A percentile compares a stretch with the other conserved stretches of the same genome.
Evolutionary conservation across 2,329 filamentous ascomycete genomes (phyloP).

Genomic region (Colletotrichum cereale): DNA sequence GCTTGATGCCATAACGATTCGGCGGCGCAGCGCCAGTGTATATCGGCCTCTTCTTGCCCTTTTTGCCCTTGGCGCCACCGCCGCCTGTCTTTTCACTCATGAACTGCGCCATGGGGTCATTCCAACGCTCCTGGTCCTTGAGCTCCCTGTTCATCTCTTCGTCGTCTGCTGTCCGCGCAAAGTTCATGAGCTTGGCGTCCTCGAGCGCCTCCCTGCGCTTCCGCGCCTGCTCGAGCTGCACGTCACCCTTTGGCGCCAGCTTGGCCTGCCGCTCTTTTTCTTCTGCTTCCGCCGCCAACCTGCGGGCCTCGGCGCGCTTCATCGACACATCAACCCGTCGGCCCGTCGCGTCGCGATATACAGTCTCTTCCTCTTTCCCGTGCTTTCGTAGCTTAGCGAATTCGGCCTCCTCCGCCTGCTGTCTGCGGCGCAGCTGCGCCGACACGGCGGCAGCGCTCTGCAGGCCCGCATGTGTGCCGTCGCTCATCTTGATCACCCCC

Average conservation of each 20-base stretch:
- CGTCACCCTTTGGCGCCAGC: conserved; percentile 84
- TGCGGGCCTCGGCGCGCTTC: conserved; percentile 88
- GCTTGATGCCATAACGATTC: conserved; percentile 93
- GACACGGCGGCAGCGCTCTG: conserved; percentile 86
- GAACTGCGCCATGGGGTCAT: conserved; percentile 91
- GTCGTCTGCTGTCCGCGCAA: conserved; percentile 88
- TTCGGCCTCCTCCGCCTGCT: conserved; percentile 71
- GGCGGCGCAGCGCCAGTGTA: conserved; percentile 87
- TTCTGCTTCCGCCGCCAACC: conserved; percentile 73
- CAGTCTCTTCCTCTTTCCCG: conserved; percentile 78
- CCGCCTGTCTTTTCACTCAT: conserved; percentile 64
- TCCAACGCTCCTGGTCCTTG: conserved; percentile 84
- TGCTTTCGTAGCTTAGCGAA: conserved; percentile 60
- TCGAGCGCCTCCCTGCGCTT: conserved; percentile 75
- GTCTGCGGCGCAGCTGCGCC: conserved; percentile 74
- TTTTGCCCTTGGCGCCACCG: conserved; percentile 45
- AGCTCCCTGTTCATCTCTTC: conserved; percentile 86
- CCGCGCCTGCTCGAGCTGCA: conserved; percentile 79
- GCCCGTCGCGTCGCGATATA: conserved; percentile 95
- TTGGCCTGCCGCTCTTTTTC: conserved; percentile 75
- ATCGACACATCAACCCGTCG: conserved; percentile 93
- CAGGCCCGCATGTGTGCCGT: conserved; percentile 87
- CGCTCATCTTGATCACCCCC: conserved; percentile 79
- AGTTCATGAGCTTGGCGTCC: conserved; percentile 84
- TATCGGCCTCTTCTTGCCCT: conserved; percentile 65